These are phyloP conservation scores for Posidonia australis DNA, from an alignment of 106 monocot species.

Conservation along the genomic window DNA sequence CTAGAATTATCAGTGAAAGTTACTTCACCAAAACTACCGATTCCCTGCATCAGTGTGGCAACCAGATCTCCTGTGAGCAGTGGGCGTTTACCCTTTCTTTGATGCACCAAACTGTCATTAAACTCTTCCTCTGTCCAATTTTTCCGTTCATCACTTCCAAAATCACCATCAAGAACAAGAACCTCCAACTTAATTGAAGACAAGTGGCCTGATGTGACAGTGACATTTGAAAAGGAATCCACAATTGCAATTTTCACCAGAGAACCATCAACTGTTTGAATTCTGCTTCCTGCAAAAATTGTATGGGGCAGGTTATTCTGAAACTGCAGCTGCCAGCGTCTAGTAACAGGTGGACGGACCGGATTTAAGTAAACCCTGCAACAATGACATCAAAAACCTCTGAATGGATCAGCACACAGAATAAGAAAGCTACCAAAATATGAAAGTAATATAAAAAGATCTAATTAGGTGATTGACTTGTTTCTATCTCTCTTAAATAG, in stretches of 20 bases:
- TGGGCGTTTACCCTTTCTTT: too few species aligned
- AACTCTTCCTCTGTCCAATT: too few species aligned
- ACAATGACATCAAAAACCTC: not conserved
- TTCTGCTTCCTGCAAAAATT: constrained; percentile 1
- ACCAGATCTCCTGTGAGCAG: too few species aligned
- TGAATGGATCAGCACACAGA: not conserved
- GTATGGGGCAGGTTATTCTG: not conserved
- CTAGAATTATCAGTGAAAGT: too few species aligned
- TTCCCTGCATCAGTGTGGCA: too few species aligned
- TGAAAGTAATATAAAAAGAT: too few species aligned
- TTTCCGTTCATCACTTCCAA: too few species aligned
- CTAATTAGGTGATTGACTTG: not conserved
- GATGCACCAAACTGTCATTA: too few species aligned
- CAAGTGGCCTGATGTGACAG: too few species aligned
- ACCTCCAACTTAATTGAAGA: too few species aligned
- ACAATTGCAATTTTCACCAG: not conserved
- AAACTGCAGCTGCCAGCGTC: not conserved
- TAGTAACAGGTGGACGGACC: not conserved
- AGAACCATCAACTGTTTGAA: not conserved
- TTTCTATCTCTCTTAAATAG: not conserved
- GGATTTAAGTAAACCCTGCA: not conserved
- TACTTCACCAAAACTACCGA: too few species aligned
- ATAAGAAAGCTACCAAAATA: not conserved
- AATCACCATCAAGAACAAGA: too few species aligned
- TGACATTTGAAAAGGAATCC: not conserved